Percentiles rank a stretch among this genome's conserved stretches.
These are phyloP conservation scores for Pachysolen tannophilus DNA, from an alignment of 805 yeast genomes.

Conservation along the genomic window DNA sequence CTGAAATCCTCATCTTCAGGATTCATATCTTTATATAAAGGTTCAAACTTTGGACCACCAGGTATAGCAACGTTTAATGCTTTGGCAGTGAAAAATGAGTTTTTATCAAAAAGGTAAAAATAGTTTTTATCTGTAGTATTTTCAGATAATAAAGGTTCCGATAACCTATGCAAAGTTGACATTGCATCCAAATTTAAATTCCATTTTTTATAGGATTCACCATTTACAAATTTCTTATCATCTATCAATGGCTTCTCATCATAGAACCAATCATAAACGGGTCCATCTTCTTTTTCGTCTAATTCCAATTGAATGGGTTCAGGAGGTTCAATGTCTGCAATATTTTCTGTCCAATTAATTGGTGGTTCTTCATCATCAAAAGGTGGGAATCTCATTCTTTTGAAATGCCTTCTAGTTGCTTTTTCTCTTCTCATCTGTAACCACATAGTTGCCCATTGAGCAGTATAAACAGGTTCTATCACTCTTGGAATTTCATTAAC, in stretches of 20 bases:
- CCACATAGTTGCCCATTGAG: conserved; percentile 97
- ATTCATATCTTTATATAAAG: conserved; percentile 59
- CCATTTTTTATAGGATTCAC: conserved; percentile 75
- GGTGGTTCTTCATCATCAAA: conserved; percentile 98
- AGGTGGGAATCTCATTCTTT: conserved; percentile 89
- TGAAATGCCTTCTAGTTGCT: conserved; percentile 81
- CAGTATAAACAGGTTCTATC: conserved; percentile 81
- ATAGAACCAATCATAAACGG: conserved; percentile 70
- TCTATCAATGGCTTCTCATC: conserved; percentile 70
- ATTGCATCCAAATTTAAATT: conserved; percentile 49
- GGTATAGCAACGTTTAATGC: conserved; percentile 83
- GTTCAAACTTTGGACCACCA: conserved; percentile 96
- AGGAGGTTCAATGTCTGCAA: conserved; percentile 62
- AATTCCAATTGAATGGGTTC: conserved; percentile 65
- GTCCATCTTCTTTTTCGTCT: conserved; percentile 53
- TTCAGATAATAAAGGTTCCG: conserved; percentile 66
- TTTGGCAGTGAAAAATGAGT: conserved; percentile 84
- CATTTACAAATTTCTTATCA: conserved; percentile 48
- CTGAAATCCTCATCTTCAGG: conserved; percentile 68
- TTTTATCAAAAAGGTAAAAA: conserved; percentile 65
- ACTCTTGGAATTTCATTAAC: conserved; percentile 91
- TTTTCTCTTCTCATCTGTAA: conserved; percentile 89
- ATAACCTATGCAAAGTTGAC: conserved; percentile 56
- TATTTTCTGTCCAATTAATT: conserved; percentile 69
- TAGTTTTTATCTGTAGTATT: conserved; percentile 45